Evolutionary conservation across 2,329 filamentous ascomycete species (phyloP), one percentile per base, ranked within the genome.

Genomic region (Periglandula ipomoeae): DNA sequence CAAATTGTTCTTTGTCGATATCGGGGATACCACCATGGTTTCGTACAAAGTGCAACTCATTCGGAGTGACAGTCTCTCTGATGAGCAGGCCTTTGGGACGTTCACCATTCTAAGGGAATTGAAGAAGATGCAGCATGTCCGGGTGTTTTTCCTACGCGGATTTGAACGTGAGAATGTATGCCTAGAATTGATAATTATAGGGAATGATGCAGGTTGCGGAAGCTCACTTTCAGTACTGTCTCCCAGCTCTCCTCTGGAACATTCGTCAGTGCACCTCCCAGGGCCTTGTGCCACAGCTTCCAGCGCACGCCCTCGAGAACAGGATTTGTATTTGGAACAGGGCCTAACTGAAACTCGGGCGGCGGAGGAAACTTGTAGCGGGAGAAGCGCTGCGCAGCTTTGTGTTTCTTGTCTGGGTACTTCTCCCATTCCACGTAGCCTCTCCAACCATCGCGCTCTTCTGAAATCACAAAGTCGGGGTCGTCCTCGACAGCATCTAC

Each of bases 1-100:
- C 72, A 57, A 68, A 83, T 3, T 73, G 67, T 0, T 76, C 70
- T 1, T 72, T 65, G 8, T 84, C 73, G 47, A 87, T 85, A 7
- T 76, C 67, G 0, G 85, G 85, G 17, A 88, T 79, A 0, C 84
- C 83, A 9, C 84, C 83, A 52, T 88, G 84, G 51, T 88, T 88
- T 46, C 44, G 35, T 22, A 46, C 44, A 27, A 44, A 44, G 24
- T 30, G 41, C 4, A 63, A 56, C 0, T 55, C 43, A 52, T 85
- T 88, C 0, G 73, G 68, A 0, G 84, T 88, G 35, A 87, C 72
- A 0, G 75, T 70, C 15, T 71, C 71, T 0, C 74, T 72, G 1
- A 63, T 65, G 4, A 81, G 72, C 0, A 85, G 68, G 2, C 75
- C 70, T 53, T 82, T 76, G 0, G 78, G 78, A 0, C 79, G 74